phyloP scores from a whole-genome alignment of 495 filamentous ascomycete species.

The Daldinia caldariorum region DNA sequence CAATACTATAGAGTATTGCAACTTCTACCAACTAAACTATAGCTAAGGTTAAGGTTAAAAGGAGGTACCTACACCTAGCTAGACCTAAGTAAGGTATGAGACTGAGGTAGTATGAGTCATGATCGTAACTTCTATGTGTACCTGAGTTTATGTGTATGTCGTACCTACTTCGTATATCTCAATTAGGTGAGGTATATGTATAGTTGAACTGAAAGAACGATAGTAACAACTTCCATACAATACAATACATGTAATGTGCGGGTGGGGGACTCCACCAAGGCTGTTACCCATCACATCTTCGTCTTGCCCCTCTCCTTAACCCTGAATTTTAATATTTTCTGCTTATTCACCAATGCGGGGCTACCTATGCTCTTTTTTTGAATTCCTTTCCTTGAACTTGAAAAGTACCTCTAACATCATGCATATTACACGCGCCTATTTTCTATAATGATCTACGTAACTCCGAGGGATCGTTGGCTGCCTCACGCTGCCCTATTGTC shows the following conservation, averaged over 20 bases:
- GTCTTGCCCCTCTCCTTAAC: background rate
- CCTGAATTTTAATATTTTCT: constrained; percentile 7
- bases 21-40: background rate
- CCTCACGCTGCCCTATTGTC: constrained; percentile 17
- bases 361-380: constrained; percentile 13
- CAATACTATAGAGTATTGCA: background rate
- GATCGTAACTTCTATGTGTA: background rate
- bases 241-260: constrained; percentile 1
- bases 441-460: constrained; percentile 32
- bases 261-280: constrained; percentile 1
- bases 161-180: background rate
- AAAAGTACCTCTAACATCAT: constrained; percentile 3
- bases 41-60: too few relatives aligned
- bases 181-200: background rate
- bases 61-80: too few relatives aligned
- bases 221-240: too few relatives aligned
- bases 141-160: background rate
- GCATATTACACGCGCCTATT: constrained; percentile 12
- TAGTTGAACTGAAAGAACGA: too few relatives aligned
- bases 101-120: background rate
- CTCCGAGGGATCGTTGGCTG: constrained; percentile 15
- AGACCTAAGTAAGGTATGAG: background rate
- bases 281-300: background rate
- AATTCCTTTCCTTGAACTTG: background rate
- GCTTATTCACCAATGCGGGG: constrained; percentile 33